These are phyloP conservation scores for Hanseniaspora singularis DNA, from an alignment of 805 yeast species.

Conservation along the genomic window DNA sequence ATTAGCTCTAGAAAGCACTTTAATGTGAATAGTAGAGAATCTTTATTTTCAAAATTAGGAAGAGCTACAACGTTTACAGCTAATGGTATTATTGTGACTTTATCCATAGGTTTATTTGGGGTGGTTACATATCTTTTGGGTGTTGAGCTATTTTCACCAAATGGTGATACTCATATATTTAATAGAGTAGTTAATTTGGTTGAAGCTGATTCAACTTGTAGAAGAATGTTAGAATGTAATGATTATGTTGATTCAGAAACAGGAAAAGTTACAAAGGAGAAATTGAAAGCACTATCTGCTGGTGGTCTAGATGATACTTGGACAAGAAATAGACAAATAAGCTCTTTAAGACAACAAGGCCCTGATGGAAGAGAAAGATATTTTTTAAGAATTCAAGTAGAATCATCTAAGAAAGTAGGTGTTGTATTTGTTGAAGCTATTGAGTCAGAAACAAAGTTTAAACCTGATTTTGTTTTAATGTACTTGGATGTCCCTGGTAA, in stretches of 20 bases:
- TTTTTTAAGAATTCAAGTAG: constrained; percentile 77
- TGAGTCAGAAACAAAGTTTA: constrained; percentile 45
- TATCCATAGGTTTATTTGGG: constrained; percentile 57
- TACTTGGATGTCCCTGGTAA: constrained; percentile 66
- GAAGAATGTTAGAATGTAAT: constrained; percentile 42
- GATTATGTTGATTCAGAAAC: constrained; percentile 21
- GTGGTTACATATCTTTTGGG: constrained; percentile 61
- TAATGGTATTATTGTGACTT: constrained; percentile 51
- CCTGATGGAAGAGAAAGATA: constrained; percentile 70
- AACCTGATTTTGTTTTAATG: constrained; percentile 59
- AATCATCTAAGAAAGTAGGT: constrained; percentile 53
- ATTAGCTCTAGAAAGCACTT: neutral
- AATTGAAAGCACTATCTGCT: constrained; percentile 78
- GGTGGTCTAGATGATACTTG: constrained; percentile 53
- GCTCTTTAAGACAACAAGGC: constrained; percentile 49
- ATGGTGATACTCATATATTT: constrained; percentile 84
- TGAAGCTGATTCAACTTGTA: constrained; percentile 53
- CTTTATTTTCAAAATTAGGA: constrained; percentile 37
- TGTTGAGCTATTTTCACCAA: constrained; percentile 73
- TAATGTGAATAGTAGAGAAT: constrained; percentile 25
- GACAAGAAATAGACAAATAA: constrained; percentile 80
- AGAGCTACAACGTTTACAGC: constrained; percentile 50
- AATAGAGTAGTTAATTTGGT: constrained; percentile 71
- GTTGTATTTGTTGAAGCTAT: constrained; percentile 71
- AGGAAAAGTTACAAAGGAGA: constrained; percentile 33